A percentile compares a stretch with the other conserved stretches of the same genome.
phyloP scores from a whole-genome alignment of 371 early-diverging fungal species.

The Neoconidiobolus thromboides region DNA sequence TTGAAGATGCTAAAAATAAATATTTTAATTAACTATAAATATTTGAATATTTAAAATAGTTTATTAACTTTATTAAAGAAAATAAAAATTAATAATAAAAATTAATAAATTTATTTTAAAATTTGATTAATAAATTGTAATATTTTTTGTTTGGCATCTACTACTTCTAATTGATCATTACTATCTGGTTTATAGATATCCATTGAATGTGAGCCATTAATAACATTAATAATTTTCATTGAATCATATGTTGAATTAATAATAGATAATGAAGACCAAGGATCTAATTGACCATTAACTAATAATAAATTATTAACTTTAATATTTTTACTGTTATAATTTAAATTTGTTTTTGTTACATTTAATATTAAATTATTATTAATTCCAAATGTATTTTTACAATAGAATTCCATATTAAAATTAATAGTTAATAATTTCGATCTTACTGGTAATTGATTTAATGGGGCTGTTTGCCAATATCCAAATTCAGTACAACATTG shows the following conservation, averaged over 20 bases:
- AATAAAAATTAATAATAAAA: too few species aligned
- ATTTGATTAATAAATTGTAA: too few species aligned
- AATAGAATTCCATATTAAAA: constrained; percentile 4
- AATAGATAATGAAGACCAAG: constrained; percentile 2
- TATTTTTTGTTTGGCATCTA: too few species aligned
- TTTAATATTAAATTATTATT: background rate
- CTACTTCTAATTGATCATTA: too few species aligned
- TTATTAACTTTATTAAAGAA: too few species aligned
- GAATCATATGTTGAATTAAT: background rate
- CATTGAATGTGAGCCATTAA: too few species aligned
- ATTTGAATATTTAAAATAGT: too few species aligned
- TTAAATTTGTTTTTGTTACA: constrained; percentile 13
- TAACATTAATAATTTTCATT: too few species aligned
- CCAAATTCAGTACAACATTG: constrained; percentile 48
- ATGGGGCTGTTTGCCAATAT: constrained; percentile 34
- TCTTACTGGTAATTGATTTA: background rate
- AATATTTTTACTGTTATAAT: background rate
- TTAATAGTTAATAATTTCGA: constrained; percentile 1
- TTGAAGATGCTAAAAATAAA: too few species aligned
- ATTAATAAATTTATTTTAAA: too few species aligned
- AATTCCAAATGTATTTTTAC: background rate
- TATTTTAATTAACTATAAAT: too few species aligned
- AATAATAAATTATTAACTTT: background rate
- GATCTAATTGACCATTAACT: constrained; percentile 3
- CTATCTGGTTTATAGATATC: too few species aligned